Evolutionary conservation across 2,329 filamentous ascomycete species (phyloP), one percentile per base, ranked within the genome.

Genomic region (Apiospora hydei): DNA sequence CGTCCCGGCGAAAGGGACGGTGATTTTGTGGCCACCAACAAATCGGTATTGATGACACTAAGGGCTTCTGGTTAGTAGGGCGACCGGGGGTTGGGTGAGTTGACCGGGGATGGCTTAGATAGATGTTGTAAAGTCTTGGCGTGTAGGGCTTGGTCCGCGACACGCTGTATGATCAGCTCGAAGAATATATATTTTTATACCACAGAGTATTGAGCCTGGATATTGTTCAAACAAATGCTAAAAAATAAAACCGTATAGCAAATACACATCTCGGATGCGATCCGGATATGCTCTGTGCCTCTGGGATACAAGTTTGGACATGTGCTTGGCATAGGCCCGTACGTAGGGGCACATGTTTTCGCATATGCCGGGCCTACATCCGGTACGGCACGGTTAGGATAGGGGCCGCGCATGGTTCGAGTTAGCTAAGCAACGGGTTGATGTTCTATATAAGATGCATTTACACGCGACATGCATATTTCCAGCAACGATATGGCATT

Each of bases 1-100:
- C 10, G 34, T 61, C 53, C 30, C 53, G 53, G 53, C 53, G 30
- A 61, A 61, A 61, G 53, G 38, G 53, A 61, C 53, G 53, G 53
- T 61, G 34, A 61, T 61, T 61, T 61, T 34, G 26, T 38, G 53
- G 53, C 53, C 53, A 61, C 34, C 30, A 34, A 18, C 26, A 18
- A n/a, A 16, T 57, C 51, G 26, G 51, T 34, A 34, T 34, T 14
- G 51, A 57, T 21, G 34, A 30, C 26, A 34, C 51, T 57, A 57
- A 57, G 26, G 51, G 51, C 26, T 57, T 57, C 16, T 2, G 13
- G 26, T 5, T 1, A 53, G 41, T 43, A 10, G 41, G 13, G 10
- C n/a, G 47, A 51, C 47, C 47, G 21, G 47, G 47, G 47, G 47
- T 51, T 38, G 34, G 34, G 34, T 38, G 34, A 38, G 34, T 38